A percentile compares a stretch with the other conserved stretches of the same genome.
These are phyloP conservation scores for Vigna radiata DNA, from an alignment of 306 rosid species.

Conservation along the genomic window DNA sequence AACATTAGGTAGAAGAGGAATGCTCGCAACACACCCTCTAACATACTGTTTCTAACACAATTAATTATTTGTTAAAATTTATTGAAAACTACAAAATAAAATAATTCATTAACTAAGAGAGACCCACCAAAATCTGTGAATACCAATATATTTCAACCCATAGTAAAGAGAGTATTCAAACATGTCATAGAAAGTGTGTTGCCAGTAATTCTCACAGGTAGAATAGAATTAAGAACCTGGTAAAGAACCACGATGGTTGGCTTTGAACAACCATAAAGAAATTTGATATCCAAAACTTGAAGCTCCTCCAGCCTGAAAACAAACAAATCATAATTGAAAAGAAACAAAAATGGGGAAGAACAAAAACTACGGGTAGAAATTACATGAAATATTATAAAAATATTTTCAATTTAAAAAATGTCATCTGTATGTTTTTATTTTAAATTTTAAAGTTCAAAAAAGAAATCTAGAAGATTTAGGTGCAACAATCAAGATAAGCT, in stretches of 20 bases:
- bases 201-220: not conserved
- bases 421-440: not conserved
- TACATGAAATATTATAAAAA: not conserved
- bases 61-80: not conserved
- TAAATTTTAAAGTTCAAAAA: too few relatives aligned
- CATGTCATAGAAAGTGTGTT: not conserved
- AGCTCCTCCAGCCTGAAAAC: constrained; percentile 98
- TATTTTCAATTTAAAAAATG: not conserved
- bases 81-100: not conserved
- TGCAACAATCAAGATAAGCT: too few relatives aligned
- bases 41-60: not conserved
- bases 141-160: not conserved
- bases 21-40: not conserved
- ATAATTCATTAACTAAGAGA: not conserved
- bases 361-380: not conserved
- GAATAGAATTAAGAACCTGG: constrained; percentile 62
- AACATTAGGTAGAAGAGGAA: constrained; percentile 22
- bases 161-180: not conserved
- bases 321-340: constrained; percentile 34
- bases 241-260: constrained; percentile 98
- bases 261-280: constrained; percentile 93
- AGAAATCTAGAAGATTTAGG: too few relatives aligned
- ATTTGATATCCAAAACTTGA: constrained; percentile 96
- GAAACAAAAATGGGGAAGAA: not conserved
- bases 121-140: not conserved